A percentile compares a stretch with the other conserved stretches of the same genome.
phyloP scores from a whole-genome alignment of 1,139 yeast species.

The Fermentozyma sake region DNA sequence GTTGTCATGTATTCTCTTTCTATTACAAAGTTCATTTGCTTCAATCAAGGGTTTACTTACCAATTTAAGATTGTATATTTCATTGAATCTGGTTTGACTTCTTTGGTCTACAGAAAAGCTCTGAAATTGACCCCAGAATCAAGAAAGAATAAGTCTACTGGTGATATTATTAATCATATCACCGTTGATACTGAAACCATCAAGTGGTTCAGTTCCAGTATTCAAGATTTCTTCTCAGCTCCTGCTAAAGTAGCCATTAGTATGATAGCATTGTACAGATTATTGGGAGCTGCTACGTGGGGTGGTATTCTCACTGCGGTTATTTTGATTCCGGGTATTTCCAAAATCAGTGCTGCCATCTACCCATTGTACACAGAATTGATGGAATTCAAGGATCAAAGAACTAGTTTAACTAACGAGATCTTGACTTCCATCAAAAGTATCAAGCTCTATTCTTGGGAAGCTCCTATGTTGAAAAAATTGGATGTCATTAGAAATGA shows the following conservation, averaged over 20 bases:
- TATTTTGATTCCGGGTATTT: slow-evolving; percentile 18
- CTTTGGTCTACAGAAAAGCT: slow-evolving; percentile 22
- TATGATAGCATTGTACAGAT: slow-evolving; percentile 17
- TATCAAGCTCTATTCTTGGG: slow-evolving; percentile 20
- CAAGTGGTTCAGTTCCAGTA: slow-evolving; percentile 13
- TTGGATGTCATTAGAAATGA: slow-evolving; percentile 18
- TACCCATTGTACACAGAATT: slow-evolving; percentile 15
- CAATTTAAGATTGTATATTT: slow-evolving; percentile 14
- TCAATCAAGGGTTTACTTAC: slow-evolving; percentile 17
- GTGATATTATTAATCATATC: slow-evolving; percentile 26
- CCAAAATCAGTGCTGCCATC: slow-evolving; percentile 15
- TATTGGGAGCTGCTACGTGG: slow-evolving; percentile 22
- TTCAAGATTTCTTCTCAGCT: slow-evolving; percentile 17
- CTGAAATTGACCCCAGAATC: slow-evolving; percentile 23
- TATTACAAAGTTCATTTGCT: slow-evolving; percentile 13
- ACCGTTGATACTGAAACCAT: slow-evolving; percentile 20
- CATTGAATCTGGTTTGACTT: slow-evolving; percentile 18
- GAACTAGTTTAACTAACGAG: slow-evolving; percentile 24
- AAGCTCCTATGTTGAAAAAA: slow-evolving; percentile 17
- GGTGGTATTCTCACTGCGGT: slow-evolving; percentile 21
- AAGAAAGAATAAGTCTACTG: slow-evolving; percentile 22
- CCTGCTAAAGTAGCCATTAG: slow-evolving; percentile 18
- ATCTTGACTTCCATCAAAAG: slow-evolving; percentile 24
- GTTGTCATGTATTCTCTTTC: slow-evolving; percentile 4
- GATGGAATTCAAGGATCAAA: slow-evolving; percentile 22